Evolutionary conservation across 2,329 filamentous ascomycete genomes (phyloP), one percentile per base, ranked within the genome.

Genomic region (Phaeomoniella chlamydospora): DNA sequence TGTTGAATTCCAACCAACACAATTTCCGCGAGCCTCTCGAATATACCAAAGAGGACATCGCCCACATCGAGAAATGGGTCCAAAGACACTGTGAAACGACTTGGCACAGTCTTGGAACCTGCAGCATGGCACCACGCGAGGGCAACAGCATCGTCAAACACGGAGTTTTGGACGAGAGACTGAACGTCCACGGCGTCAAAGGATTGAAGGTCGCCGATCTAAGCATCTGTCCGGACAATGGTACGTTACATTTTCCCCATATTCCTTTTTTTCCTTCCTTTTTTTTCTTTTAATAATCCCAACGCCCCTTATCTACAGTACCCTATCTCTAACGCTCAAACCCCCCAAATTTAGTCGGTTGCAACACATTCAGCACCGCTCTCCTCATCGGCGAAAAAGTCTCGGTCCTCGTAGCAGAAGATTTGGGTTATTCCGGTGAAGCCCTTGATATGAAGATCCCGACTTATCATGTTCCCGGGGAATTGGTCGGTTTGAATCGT

Each of bases 101-200:
- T 26, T 82, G 79, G 78, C 78, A 83, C 61, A 57, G 59, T 13
- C 62, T 74, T 4, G 68, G 70, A 29, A 85, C 80, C 1, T 84
- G 79, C 60, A 81, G 75, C 36, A 86, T 86, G 78, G 80, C 78
- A 0, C 81, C 81, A 3, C 68, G 61, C 41, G 71, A 84, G 49
- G 81, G 82, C 40, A 87, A 85, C 62, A 77, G 71, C 48, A 82
- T 87, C 49, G 80, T 86, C 54, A 82, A 80, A 61, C 78, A 85
- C 49, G 80, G 80, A 40, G 80, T 86, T 1, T 59, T 86, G 26
- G 80, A 86, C 50, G 78, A 83, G 57, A 72, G 80, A 40, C 68
- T 86, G 38, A 85, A 84, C 45, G 80, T 86, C 3, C 77, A 85
- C 51, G 80, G 79, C 35, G 78, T 84, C 44, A 70, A 82, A 64